Evolutionary conservation across 768 basidiomycete genomes (phyloP).

Genomic region (Galerina sulciceps): DNA sequence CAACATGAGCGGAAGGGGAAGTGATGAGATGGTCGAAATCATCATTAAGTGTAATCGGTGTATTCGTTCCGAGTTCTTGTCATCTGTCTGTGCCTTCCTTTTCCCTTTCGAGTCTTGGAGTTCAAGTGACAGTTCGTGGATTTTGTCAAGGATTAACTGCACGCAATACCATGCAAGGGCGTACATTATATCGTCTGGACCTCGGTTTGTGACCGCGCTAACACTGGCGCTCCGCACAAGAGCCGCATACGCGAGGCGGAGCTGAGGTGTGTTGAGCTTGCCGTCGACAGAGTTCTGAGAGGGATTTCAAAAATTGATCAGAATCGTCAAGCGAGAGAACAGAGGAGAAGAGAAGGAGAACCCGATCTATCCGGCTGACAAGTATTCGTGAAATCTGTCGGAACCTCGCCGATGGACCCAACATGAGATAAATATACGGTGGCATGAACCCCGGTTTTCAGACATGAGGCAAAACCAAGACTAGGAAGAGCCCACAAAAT

Average conservation of each 20-base stretch:
- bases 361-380: neutral
- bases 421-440: neutral
- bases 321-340: constrained; percentile 8
- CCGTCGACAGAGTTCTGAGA: constrained; percentile 66
- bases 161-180: constrained; percentile 75
- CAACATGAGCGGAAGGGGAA: constrained; percentile 61
- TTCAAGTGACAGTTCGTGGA: constrained; percentile 34
- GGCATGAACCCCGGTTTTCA: neutral
- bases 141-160: constrained; percentile 53
- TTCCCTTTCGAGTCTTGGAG: constrained; percentile 17
- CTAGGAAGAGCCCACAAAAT: constrained; percentile 1
- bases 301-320: neutral
- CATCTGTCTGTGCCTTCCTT: constrained; percentile 18
- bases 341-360: neutral
- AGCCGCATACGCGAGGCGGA: constrained; percentile 76
- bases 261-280: constrained; percentile 63
- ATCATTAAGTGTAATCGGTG: constrained; percentile 70
- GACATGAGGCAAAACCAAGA: constrained; percentile 1
- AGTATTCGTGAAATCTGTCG: too few relatives aligned
- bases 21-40: constrained; percentile 65
- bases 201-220: constrained; percentile 28
- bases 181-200: constrained; percentile 30
- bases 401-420: too few relatives aligned
- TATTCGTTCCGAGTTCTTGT: constrained; percentile 29
- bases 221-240: constrained; percentile 65